Evolutionary conservation across 345 rosid genomes (phyloP).

Genomic region (Schrenkiella parvula): DNA sequence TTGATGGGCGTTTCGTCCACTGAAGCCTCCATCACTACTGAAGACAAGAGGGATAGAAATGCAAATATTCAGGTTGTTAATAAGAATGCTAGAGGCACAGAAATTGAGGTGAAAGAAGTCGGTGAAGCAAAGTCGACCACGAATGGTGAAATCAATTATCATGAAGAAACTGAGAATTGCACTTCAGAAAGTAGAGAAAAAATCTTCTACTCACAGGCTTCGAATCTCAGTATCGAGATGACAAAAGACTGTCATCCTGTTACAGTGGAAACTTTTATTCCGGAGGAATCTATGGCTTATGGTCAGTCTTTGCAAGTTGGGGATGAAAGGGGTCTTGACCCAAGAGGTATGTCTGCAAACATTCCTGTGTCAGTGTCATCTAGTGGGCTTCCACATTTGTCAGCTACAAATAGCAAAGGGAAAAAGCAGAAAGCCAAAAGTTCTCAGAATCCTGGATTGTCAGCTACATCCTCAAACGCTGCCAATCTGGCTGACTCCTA

Average conservation of each 20-base stretch:
- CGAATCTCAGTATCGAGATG: slow-evolving; percentile 59
- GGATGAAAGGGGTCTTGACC: slow-evolving; percentile 41
- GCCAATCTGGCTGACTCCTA: slow-evolving; percentile 51
- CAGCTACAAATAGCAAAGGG: slow-evolving; percentile 44
- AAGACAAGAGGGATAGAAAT: slow-evolving; percentile 44
- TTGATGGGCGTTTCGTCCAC: slow-evolving; percentile 55
- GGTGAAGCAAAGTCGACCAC: slow-evolving; percentile 43
- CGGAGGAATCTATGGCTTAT: slow-evolving; percentile 38
- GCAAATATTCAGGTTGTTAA: slow-evolving; percentile 43
- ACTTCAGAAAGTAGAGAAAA: slow-evolving; percentile 46
- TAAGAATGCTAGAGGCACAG: slow-evolving; percentile 39
- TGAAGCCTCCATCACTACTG: slow-evolving; percentile 40
- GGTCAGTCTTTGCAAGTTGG: slow-evolving; percentile 36
- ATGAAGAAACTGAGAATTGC: slow-evolving; percentile 36
- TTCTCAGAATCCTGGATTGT: slow-evolving; percentile 43
- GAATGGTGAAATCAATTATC: slow-evolving; percentile 41
- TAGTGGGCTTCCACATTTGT: slow-evolving; percentile 33
- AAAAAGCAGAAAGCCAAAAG: slow-evolving; percentile 57
- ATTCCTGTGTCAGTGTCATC: slow-evolving; percentile 38
- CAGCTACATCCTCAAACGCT: slow-evolving; percentile 48
- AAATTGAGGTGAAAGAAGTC: slow-evolving; percentile 59
- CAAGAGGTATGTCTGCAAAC: slow-evolving; percentile 40
- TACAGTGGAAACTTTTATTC: slow-evolving; percentile 38
- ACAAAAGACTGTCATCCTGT: slow-evolving; percentile 44
- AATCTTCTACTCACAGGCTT: slow-evolving; percentile 58